These are phyloP conservation scores for Leucaena leucocephala DNA, from an alignment of 306 rosid species.

Conservation along the genomic window DNA sequence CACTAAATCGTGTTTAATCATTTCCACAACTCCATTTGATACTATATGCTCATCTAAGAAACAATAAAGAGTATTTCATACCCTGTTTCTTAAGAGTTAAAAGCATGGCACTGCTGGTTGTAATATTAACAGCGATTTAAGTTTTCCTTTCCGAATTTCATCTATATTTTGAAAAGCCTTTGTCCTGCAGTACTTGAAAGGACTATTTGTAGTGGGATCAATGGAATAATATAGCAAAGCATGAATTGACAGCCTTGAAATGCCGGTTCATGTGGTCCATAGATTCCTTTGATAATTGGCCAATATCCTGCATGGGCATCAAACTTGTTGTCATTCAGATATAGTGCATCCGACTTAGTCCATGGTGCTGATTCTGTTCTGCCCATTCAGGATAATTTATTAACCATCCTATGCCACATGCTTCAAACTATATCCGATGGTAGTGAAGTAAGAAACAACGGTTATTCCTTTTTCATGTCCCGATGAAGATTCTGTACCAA, in stretches of 20 bases:
- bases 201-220: slow-evolving; percentile 16
- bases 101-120: too few relatives aligned
- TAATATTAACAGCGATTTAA: not conserved
- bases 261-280: slow-evolving; percentile 37
- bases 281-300: slow-evolving; percentile 23
- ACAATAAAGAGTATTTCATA: not conserved
- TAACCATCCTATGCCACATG: too few relatives aligned
- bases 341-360: too few relatives aligned
- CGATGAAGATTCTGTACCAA: not conserved
- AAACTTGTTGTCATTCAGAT: too few relatives aligned
- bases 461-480: slow-evolving; percentile 17
- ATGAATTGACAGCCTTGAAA: slow-evolving; percentile 18
- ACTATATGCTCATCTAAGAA: not conserved
- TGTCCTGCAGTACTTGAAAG: slow-evolving; percentile 4
- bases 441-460: not conserved
- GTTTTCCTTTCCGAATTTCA: not conserved
- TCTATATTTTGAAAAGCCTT: slow-evolving; percentile 20
- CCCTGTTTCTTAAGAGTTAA: not conserved
- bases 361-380: too few relatives aligned
- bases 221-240: slow-evolving; percentile 33
- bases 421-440: slow-evolving; percentile 25
- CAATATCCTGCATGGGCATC: slow-evolving; percentile 14
- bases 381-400: too few relatives aligned
- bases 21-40: not conserved
- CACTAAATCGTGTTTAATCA: not conserved